Evolutionary conservation across 495 filamentous ascomycete genomes (phyloP).

Genomic region (Astrocystis sublimbata): DNA sequence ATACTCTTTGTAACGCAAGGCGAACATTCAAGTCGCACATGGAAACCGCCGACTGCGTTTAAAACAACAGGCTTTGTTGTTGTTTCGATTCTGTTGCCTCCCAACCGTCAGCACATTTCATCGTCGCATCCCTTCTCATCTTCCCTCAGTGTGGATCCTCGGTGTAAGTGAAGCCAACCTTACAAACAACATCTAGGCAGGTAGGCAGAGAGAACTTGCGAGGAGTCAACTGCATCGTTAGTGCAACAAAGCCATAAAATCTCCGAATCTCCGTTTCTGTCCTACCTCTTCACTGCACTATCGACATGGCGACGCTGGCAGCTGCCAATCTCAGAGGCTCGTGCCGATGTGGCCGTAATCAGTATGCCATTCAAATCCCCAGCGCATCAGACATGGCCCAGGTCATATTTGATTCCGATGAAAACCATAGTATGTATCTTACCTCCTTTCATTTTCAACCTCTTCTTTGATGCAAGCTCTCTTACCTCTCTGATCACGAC

Average conservation of each 20-base stretch:
- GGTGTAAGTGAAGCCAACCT: not conserved
- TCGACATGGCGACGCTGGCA: slow-evolving; percentile 14
- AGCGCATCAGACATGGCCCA: slow-evolving; percentile 54
- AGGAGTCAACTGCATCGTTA: not conserved
- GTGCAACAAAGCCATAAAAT: not conserved
- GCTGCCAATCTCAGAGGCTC: slow-evolving; percentile 61
- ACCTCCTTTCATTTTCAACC: not conserved
- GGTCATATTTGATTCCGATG: slow-evolving; percentile 69
- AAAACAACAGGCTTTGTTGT: not conserved
- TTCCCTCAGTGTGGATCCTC: not conserved
- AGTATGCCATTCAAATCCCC: slow-evolving; percentile 73
- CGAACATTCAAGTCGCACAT: not conserved
- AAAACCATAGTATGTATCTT: slow-evolving; percentile 61
- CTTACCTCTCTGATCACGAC: not conserved
- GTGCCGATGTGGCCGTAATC: slow-evolving; percentile 84
- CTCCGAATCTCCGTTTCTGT: not conserved
- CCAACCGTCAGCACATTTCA: not conserved
- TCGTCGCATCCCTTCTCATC: not conserved
- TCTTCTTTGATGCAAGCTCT: not conserved
- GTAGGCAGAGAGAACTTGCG: not conserved
- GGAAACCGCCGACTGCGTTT: not conserved
- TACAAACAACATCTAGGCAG: too few relatives aligned
- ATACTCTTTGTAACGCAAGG: too few relatives aligned
- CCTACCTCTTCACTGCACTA: too few relatives aligned
- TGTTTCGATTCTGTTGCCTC: not conserved